Evolutionary conservation across 257 asterid species (phyloP).

Genomic region (Scutellaria barbata): DNA sequence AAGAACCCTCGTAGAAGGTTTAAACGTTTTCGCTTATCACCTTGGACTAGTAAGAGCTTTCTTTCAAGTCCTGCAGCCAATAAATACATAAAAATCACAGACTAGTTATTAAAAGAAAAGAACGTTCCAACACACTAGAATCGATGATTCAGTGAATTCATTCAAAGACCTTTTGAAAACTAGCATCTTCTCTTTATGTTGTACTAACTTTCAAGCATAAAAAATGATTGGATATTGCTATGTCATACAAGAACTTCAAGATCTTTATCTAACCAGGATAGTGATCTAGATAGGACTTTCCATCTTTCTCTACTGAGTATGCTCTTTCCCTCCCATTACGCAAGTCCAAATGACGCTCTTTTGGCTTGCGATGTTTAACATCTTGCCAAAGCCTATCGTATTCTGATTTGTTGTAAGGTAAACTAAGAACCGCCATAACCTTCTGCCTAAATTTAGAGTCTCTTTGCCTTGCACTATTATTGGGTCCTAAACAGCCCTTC

Average conservation of each 20-base stretch:
- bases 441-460: slow-evolving; percentile 40
- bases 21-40: slow-evolving; percentile 38
- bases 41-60: slow-evolving; percentile 9
- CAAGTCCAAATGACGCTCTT: slow-evolving; percentile 42
- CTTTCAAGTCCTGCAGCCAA: slow-evolving; percentile 39
- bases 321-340: slow-evolving; percentile 49
- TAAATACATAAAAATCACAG: slow-evolving; percentile 3
- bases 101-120: neutral
- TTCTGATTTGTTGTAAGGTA: slow-evolving; percentile 49
- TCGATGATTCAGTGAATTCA: neutral
- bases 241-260: slow-evolving; percentile 6
- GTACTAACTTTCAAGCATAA: slow-evolving; percentile 7
- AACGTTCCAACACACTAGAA: neutral
- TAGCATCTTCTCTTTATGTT: neutral
- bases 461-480: no score
- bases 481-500: neutral
- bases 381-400: slow-evolving; percentile 40
- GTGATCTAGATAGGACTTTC: slow-evolving; percentile 52
- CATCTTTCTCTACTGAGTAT: slow-evolving; percentile 18
- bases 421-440: slow-evolving; percentile 39
- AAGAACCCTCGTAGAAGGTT: slow-evolving; percentile 56
- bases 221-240: neutral
- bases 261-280: slow-evolving; percentile 44
- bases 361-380: slow-evolving; percentile 21
- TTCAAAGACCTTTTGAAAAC: neutral